Base-by-base conservation (phyloP, 2,329 filamentous ascomycete species). In the Pseudogymnoascus sp. region DNA sequence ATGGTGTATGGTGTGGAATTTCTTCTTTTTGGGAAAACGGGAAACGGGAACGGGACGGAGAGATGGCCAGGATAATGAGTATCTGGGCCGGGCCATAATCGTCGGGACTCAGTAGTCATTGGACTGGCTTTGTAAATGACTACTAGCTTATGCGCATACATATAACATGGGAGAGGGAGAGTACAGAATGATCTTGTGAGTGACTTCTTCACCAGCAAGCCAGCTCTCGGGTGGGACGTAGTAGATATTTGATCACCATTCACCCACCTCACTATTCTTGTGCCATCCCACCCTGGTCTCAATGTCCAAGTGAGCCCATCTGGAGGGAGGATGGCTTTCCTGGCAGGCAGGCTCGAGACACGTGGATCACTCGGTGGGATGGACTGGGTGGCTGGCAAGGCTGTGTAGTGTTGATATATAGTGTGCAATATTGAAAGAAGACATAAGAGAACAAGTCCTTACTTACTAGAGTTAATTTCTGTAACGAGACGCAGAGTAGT, bases 81-180 rank as follows among this genome's bases (percentile, higher is more conserved):
- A 54, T 9, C 3, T 12, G 47, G n/a, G 4, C 25, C n/a, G n/a
- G 28, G 47, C 47, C 28, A 33, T 12, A 33, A 28, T 54, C 18
- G 47, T 33, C 9, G 25, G 47, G 47, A 54, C 47, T 54, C 47
- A 33, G 47, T 18, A 12, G 25, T 33, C 47, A 18, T 33, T 54
- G 25, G 28, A 54, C 25, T 54, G 25, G 47, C 28, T 33, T 54
- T 54, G 47, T 33, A 54, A 33, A 54, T 54, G 47, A 54, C 47
- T 54, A 54, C 28, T 54, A 54, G 47, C 47, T 54, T 54, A 54
- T 54, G 47, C 28, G 25, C 25, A 54, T 33, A 54, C 47, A 54
- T 54, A 54, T 33, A 33, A 18, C 47, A 54, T 33, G 47, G 16
- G n/a, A 12, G 28, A 54, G 28, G 47, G 47, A 54, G 47, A 54